Base-by-base conservation (phyloP, 495 filamentous ascomycete species). In the Hypoxylon lenormandii region DNA sequence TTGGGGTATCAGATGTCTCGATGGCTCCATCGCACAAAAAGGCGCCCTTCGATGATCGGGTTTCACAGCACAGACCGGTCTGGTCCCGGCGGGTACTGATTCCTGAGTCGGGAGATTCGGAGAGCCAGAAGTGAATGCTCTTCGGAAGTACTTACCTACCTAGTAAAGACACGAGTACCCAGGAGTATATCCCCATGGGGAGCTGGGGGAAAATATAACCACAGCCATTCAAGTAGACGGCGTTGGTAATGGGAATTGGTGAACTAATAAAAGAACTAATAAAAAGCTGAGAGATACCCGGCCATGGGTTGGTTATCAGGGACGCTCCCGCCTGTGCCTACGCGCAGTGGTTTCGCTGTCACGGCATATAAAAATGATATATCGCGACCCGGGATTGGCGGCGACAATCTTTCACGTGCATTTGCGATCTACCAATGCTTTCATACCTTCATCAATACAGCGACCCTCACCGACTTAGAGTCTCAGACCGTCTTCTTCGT, bases 41-140 rank as follows among this genome's bases (percentile, higher is more conserved):
- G 26, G 3, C 3, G 26, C 2, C 6, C 33, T 43, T 60, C 46
- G 47, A 59, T 49, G 33, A 54, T 43, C 22, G 49, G 62, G 68
- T 71, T 71, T 63, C 68, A 71, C 68, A 58, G 53, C 68, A 47
- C 61, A 42, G 57, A 66, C 68, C 68, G 68, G 68, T 66, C 56
- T 63, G 42, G 61, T 51, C 48, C n/a, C 47, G 42, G 15, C 42
- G 21, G 33, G 37, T 53, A 47, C 30, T 33, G 30, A 33, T 33
- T 33, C 30, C 42, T 46, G 47, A 37, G 61, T 57, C 61, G 56
- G 61, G 51, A 36, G 59, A 21, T 30, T 64, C 57, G 50, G 50
- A 51, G 66, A 45, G 15, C 36, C 36, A 49, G 60, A 58, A 58
- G 47, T 46, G 53, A 58, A 69, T 47, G 22, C 43, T 18, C 11